Base-by-base conservation (phyloP, 306 rosid genomes). In the Prunus mira region DNA sequence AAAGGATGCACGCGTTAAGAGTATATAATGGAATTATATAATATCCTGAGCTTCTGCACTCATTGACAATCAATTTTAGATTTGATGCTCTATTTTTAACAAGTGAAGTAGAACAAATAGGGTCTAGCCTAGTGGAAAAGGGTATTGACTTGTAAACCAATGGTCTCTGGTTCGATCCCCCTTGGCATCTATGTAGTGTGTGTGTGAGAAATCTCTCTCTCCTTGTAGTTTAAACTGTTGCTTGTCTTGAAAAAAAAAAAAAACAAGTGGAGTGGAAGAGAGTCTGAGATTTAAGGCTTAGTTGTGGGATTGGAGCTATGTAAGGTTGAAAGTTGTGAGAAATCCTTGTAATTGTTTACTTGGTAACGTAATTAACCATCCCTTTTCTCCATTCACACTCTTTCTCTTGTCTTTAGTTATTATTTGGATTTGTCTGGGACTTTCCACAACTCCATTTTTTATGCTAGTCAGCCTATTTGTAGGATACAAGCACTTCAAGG, bases 401-500 rank as follows among this genome's bases (percentile, higher is more conserved):
- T 58, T 22, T 58, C 14, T 10, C 8, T 20, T 22, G 32, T 58
- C 3, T 25, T 12, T 22, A 9, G 6, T 58, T 9, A 9, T 50
- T 71, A 58, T 58, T 69, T 69, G 52, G 69, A 56, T 28, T 58
- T 46, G 6, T 30, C 47, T 47, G 1, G 52, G 52, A 13, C 52
- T 12, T 47, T 47, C 15, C 15, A 47, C 52, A 47, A 12, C 17
- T 47, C 52, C 5, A 13, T 47, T 75, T 51, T 46, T 77, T 20
- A 58, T 69, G 57, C 28, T 20, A 25, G 54, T 72, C 19, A 73
- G 14, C 56, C 57, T 57, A 20, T 77, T 41, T 86, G 76, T 76
- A 91, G 96, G 92, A 52, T 32, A 73, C 62, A 25, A 81, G 69
- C 14, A 6, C 65, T 67, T 75, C 77, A 66, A 70, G 55, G 67